Evolutionary conservation across 176 grass and related monocot species (phyloP).

Genomic region (Oryza rufipogon): DNA sequence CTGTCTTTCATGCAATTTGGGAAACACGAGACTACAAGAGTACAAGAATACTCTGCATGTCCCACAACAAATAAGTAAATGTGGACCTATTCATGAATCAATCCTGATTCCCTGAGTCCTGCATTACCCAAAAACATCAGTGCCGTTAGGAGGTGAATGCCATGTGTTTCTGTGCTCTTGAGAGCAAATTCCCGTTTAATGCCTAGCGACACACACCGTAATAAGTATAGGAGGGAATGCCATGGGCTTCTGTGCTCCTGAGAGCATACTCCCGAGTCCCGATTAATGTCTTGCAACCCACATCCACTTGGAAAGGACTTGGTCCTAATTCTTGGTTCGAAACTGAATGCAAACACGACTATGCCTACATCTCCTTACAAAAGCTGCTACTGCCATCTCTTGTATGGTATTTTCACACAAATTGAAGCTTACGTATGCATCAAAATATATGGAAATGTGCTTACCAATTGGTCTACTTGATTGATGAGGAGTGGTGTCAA

Average conservation of each 20-base stretch:
- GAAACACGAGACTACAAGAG: background rate
- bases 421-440: background rate
- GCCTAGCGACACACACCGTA: background rate
- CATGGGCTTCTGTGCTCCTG: slow-evolving; percentile 10
- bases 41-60: background rate
- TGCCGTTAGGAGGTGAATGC: background rate
- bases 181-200: background rate
- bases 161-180: slow-evolving; percentile 8
- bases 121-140: background rate
- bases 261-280: background rate
- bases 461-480: slow-evolving; percentile 52
- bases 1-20: background rate
- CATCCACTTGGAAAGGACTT: background rate
- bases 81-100: background rate
- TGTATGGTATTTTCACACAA: background rate
- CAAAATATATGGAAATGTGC: slow-evolving; percentile 4
- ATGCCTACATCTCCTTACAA: background rate
- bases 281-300: background rate
- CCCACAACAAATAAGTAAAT: background rate
- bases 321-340: background rate
- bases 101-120: background rate
- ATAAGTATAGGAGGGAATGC: background rate
- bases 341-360: background rate
- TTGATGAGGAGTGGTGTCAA: slow-evolving; percentile 35
- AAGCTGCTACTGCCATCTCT: background rate